Base-by-base conservation (phyloP, 139 green algal genomes). In the Klebsormidium nitens region DNA sequence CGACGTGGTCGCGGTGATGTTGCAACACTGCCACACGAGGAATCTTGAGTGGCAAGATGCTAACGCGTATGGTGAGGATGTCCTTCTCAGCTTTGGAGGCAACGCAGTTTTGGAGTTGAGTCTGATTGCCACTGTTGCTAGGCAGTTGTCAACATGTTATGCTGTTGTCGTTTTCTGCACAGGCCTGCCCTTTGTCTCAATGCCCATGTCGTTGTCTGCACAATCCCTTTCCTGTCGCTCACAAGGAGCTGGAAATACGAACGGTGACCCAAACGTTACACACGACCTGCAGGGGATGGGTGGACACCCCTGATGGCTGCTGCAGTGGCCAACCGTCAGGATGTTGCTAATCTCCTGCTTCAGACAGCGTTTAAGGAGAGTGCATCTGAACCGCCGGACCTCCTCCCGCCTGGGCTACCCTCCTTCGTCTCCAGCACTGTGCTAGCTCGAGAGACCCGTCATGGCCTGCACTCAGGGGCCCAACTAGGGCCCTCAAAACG, bases 241-340 rank as follows among this genome's bases (percentile, higher is more conserved):
- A n/a, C n/a, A n/a, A n/a, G n/a, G n/a, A n/a, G n/a, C n/a, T n/a
- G n/a, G n/a, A n/a, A n/a, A n/a, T n/a, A n/a, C n/a, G n/a, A n/a
- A n/a, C n/a, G n/a, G n/a, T n/a, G n/a, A n/a, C n/a, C n/a, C n/a
- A n/a, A n/a, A n/a, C n/a, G n/a, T n/a, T n/a, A n/a, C n/a, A n/a
- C n/a, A n/a, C n/a, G n/a, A n/a, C n/a, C n/a, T n/a, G 28, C 58
- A 74, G 79, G 77, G 1, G 90, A 95, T 67, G 79, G 80, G 3
- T 96, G 91, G 91, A 96, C 89, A 1, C 91, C 91, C 3, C 80
- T 96, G 2, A 91, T 93, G 80, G 90, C 90, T 0, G 88, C 91
- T 3, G 83, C 87, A 3, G 88, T 96, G 40, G 89, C 85, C 0
- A 76, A 87, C 19, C 67, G 71, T 0, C 47, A 40, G 29, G n/a